phyloP scores from a whole-genome alignment of 2,329 filamentous ascomycete species.

The Trichoderma hamatum region DNA sequence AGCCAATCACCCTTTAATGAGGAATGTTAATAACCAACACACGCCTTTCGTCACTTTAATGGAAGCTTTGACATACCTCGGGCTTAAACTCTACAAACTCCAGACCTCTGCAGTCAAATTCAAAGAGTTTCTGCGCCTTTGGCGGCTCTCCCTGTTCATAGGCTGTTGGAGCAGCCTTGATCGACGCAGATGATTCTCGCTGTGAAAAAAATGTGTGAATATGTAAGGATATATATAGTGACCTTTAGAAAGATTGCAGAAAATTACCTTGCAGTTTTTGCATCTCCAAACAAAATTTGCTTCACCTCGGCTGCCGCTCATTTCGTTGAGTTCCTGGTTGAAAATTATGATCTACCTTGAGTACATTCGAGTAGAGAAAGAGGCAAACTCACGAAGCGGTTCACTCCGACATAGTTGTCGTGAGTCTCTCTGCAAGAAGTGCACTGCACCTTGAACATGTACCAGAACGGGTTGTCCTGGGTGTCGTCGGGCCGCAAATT shows the following conservation, averaged over 20 bases:
- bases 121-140: constrained; percentile 77
- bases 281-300: constrained; percentile 99
- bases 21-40: background rate
- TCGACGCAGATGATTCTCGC: constrained; percentile 84
- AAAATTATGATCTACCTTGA: constrained; percentile 24
- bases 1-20: constrained; percentile 78
- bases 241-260: background rate
- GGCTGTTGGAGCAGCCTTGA: constrained; percentile 71
- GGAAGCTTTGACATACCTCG: constrained; percentile 61
- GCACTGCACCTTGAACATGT: constrained; percentile 97
- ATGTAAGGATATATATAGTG: background rate
- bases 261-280: constrained; percentile 87
- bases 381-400: constrained; percentile 72
- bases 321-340: constrained; percentile 80
- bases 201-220: constrained; percentile 41
- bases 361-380: background rate
- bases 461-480: constrained; percentile 83
- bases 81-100: constrained; percentile 91
- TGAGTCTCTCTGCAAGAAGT: constrained; percentile 95
- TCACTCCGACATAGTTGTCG: constrained; percentile 82
- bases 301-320: constrained; percentile 90
- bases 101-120: constrained; percentile 90
- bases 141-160: constrained; percentile 74
- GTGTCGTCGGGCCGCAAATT: constrained; percentile 85
- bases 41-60: background rate